Evolutionary conservation across 2,329 filamentous ascomycete species (phyloP).

Genomic region (Alternaria tenuissima): DNA sequence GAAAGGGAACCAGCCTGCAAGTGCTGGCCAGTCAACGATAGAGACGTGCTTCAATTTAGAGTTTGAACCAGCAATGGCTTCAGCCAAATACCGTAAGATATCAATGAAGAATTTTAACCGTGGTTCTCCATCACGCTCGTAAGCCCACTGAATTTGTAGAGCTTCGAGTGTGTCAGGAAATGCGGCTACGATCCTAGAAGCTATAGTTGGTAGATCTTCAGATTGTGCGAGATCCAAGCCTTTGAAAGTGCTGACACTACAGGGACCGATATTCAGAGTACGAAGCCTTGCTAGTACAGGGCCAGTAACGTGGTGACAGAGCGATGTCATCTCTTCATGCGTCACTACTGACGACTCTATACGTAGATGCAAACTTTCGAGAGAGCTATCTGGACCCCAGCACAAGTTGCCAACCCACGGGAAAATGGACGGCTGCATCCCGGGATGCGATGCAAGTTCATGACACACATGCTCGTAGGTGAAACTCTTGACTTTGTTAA

Average conservation of each 20-base stretch:
- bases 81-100: not conserved
- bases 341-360: not conserved
- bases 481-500: conserved; percentile 10
- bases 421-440: not conserved
- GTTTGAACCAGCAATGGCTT: not conserved
- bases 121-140: not conserved
- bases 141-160: conserved; percentile 8
- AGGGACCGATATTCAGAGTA: conserved; percentile 12
- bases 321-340: not conserved
- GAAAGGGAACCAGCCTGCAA: not conserved
- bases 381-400: not conserved
- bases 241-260: not conserved
- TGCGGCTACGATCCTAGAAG: not conserved
- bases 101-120: not conserved
- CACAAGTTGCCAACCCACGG: not conserved
- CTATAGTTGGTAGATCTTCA: not conserved
- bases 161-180: conserved; percentile 7
- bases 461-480: conserved; percentile 12
- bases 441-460: not conserved
- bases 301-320: not conserved
- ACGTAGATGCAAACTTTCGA: conserved; percentile 6
- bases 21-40: conserved; percentile 12
- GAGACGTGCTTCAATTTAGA: conserved; percentile 4
- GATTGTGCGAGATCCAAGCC: not conserved
- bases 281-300: not conserved